Conservation (phyloP, 1,139 yeast species). For the Suhomyces bokatorum region DNA sequence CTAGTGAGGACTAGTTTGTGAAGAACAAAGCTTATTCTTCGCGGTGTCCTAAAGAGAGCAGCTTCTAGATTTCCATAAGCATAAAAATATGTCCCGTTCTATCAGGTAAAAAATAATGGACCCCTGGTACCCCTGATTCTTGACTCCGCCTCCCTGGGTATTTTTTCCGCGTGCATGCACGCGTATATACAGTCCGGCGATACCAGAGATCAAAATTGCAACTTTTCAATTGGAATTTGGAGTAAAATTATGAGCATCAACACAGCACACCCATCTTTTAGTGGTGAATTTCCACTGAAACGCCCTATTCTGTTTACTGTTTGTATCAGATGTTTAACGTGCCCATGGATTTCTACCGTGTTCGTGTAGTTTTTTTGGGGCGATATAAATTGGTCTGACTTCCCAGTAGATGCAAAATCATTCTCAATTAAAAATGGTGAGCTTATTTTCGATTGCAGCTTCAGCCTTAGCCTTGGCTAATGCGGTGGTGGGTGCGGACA, state of each 20-base stretch:
- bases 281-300: background rate
- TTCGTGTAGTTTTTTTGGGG: constrained; percentile 6
- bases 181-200: background rate
- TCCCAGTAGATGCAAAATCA: background rate
- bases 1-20: no score
- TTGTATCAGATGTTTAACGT: constrained; percentile 6
- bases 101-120: no score
- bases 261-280: background rate
- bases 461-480: constrained; percentile 6
- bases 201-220: constrained; percentile 12
- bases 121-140: constrained; percentile 7
- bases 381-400: constrained; percentile 7
- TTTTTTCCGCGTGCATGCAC: background rate
- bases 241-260: constrained; percentile 7
- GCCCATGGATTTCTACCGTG: constrained; percentile 8
- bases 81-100: no score
- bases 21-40: no score
- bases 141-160: constrained; percentile 8
- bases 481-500: constrained; percentile 10
- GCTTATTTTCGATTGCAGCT: constrained; percentile 3
- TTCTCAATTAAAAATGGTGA: constrained; percentile 8
- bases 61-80: no score
- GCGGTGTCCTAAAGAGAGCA: no score
- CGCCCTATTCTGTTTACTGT: constrained; percentile 10
- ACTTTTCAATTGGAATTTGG: background rate